Base-by-base conservation (phyloP, 768 basidiomycete species). In the Termitomyces titanicus region DNA sequence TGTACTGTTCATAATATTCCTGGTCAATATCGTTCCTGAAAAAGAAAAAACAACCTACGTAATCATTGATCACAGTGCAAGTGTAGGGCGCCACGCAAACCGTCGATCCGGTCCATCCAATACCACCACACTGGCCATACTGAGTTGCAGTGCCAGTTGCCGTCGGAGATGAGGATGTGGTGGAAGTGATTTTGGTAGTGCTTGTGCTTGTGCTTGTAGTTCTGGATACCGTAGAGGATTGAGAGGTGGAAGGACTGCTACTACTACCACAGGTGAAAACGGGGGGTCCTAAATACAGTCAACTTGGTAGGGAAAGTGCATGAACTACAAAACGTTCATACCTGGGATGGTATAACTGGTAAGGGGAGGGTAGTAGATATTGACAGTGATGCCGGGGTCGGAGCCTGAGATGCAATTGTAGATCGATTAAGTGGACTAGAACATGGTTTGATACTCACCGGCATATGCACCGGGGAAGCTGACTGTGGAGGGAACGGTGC, bases 391-490 rank as follows among this genome's bases (percentile, higher is more conserved):
- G 18, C 78, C 78, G 22, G 78, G 78, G 63, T 79, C 76, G 33
- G 70, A 65, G 22, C 72, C 73, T 73, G 50, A 11, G 24, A 12
- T 18, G 17, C 6, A 44, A n/a, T 27, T n/a, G 20, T 22, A 44
- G 17, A 11, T 35, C 15, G n/a, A 27, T 45, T 3, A 35, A 20
- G 29, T 5, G 25, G 44, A 3, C 24, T 47, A 12, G 6, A 40
- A 29, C 9, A 29, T 52, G 17, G 11, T 40, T 9, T 20, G 12
- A 5, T 15, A 57, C 63, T 38, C 31, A 72, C 74, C 68, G 20
- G 63, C 65, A 64, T 80, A 79, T 9, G 76, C 74, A 20, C 79
- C 79, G 5, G 78, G 78, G 72, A 81, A 74, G 61, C 67, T 74
- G 40, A 78, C 78, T 17, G 76, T 75, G 20, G 75, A 64, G 2